These are phyloP conservation scores for Ajuga chamaepitys DNA, from an alignment of 257 asterid genomes.

Conservation along the genomic window DNA sequence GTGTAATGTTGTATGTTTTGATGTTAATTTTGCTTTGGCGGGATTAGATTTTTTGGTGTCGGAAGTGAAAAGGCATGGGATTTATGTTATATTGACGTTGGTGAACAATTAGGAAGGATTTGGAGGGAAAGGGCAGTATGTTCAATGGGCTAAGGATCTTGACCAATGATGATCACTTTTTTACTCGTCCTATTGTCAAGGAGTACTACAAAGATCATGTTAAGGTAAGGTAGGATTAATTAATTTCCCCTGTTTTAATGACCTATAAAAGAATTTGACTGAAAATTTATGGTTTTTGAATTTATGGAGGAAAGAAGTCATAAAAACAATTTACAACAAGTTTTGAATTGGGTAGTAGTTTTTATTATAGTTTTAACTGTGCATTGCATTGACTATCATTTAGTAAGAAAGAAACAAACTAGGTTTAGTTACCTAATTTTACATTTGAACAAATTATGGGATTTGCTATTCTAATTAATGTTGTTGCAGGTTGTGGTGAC, in stretches of 20 bases:
- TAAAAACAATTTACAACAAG: background rate
- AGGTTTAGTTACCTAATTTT: background rate
- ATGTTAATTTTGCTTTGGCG: no score
- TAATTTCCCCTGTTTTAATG: no score
- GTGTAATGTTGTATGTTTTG: no score
- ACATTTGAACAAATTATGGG: background rate
- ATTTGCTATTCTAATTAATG: no score
- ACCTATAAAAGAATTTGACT: no score
- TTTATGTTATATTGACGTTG: conserved; percentile 32
- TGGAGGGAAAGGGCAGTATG: conserved; percentile 49
- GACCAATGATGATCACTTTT: conserved; percentile 40
- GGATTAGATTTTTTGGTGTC: conserved; percentile 48
- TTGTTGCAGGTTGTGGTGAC: conserved; percentile 31
- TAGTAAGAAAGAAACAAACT: background rate
- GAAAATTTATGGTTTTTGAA: background rate
- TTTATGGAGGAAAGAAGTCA: background rate
- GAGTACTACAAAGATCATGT: conserved; percentile 33
- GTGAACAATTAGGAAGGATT: conserved; percentile 40
- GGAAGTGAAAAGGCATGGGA: conserved; percentile 39
- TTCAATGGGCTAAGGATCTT: conserved; percentile 43
- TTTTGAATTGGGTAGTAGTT: background rate
- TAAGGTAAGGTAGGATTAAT: conserved; percentile 15
- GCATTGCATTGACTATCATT: background rate
- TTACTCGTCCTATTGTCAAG: conserved; percentile 29
- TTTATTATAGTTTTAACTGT: background rate